Evolutionary conservation across 306 rosid species (phyloP).

Genomic region (Rosa lucieae): DNA sequence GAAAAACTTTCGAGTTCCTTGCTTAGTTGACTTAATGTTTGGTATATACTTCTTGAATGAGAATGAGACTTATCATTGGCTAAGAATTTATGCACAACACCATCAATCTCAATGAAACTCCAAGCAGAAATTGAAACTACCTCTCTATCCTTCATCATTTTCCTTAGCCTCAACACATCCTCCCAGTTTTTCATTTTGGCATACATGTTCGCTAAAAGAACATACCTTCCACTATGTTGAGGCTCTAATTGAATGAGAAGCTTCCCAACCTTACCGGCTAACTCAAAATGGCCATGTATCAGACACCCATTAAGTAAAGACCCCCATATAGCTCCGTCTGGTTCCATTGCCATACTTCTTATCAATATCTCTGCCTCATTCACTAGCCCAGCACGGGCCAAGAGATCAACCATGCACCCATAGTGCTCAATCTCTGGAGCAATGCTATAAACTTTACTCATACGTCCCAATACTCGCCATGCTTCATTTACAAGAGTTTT

Average conservation of each 20-base stretch:
- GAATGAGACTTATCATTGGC: slow-evolving; percentile 39
- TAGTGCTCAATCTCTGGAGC: slow-evolving; percentile 52
- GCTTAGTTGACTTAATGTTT: slow-evolving; percentile 30
- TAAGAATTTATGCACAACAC: slow-evolving; percentile 41
- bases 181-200: slow-evolving; percentile 51
- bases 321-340: slow-evolving; percentile 33
- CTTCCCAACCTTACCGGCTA: slow-evolving; percentile 39
- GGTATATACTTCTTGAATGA: slow-evolving; percentile 26
- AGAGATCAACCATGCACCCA: slow-evolving; percentile 56
- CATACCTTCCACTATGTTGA: slow-evolving; percentile 49
- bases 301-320: slow-evolving; percentile 47
- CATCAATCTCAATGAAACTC: slow-evolving; percentile 55
- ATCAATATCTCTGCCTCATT: slow-evolving; percentile 41
- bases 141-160: slow-evolving; percentile 41
- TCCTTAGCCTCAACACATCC: slow-evolving; percentile 39
- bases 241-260: slow-evolving; percentile 51
- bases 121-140: slow-evolving; percentile 39
- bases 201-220: slow-evolving; percentile 46
- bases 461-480: slow-evolving; percentile 28
- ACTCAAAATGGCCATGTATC: slow-evolving; percentile 47
- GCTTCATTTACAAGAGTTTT: slow-evolving; percentile 31
- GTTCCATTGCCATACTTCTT: slow-evolving; percentile 40
- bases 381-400: slow-evolving; percentile 48
- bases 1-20: slow-evolving; percentile 31
- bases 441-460: slow-evolving; percentile 47